A percentile compares a stretch with the other conserved stretches of the same genome.
Conservation (phyloP, 345 rosid genomes). For the Brassica nigra region DNA sequence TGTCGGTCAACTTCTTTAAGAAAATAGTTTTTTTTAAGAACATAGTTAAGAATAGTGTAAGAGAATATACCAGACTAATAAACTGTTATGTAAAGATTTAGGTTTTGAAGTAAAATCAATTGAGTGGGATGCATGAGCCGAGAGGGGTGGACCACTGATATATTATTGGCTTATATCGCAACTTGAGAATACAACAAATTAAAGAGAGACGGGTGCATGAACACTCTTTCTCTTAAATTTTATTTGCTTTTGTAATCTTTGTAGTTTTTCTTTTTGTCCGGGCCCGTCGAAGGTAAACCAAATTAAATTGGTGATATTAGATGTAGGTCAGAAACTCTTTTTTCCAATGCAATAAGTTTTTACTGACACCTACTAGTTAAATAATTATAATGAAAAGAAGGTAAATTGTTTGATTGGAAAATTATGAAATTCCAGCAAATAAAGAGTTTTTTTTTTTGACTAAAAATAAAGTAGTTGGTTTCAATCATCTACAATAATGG, state of each 20-base stretch:
- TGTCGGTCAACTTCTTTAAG: neutral
- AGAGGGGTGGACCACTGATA: constrained; percentile 28
- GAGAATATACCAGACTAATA: constrained; percentile 19
- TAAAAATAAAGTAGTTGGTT: neutral
- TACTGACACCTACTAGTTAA: neutral
- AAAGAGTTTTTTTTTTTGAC: no score
- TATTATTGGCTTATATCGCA: constrained; percentile 26
- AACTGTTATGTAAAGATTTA: constrained; percentile 1
- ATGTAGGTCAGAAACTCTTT: neutral
- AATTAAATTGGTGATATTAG: neutral
- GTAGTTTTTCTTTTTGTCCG: constrained; percentile 13
- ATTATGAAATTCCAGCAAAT: neutral
- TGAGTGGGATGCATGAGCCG: constrained; percentile 29
- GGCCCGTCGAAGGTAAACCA: neutral
- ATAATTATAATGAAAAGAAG: neutral
- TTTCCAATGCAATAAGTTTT: neutral
- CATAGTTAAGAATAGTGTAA: constrained; percentile 8
- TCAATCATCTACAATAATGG: neutral
- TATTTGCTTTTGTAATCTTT: constrained; percentile 11
- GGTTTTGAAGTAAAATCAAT: neutral
- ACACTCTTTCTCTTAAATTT: constrained; percentile 20
- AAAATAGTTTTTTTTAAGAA: neutral
- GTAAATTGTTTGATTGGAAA: neutral
- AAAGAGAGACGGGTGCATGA: neutral
- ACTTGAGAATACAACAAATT: constrained; percentile 17